Evolutionary conservation across 2,329 filamentous ascomycete species (phyloP), one percentile per base, ranked within the genome.

Genomic region (Scytalidium lignicola): DNA sequence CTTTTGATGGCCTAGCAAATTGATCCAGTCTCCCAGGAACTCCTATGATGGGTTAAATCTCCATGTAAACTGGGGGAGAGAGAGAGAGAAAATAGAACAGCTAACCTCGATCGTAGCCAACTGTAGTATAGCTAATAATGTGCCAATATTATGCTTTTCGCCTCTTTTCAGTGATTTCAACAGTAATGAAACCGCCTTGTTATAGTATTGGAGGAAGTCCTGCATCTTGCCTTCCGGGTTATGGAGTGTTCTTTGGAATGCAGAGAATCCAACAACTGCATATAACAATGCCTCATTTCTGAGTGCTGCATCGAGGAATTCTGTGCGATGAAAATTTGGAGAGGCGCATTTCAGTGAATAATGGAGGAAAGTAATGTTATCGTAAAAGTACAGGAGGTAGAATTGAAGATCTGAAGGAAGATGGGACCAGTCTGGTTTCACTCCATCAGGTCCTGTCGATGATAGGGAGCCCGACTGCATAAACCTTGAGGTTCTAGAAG

Each of bases 21-120:
- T 96, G 47, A 95, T 82, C 90, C 90, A 97, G 64, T 99, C 93
- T 12, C 93, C 93, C 42, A 97, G 76, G 60, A 90, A 95, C 69
- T 97, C 93, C 90, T 96, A 41, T 46, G 46, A 58, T 53, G 40
- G 9, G 19, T 55, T 51, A 54, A 49, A 26, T 26, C 23, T 26
- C 41, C 44, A 12, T 8, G 13, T 23, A 18, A n/a, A n/a, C n/a
- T n/a, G n/a, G n/a, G n/a, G n/a, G n/a, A 10, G 23, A 37, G 43
- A 46, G 13, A 51, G 29, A 22, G 29, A 20, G 46, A 56, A 50
- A 39, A 32, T 18, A 10, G 23, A 17, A 55, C 73, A 17, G 55
- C 73, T 62, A 74, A 95, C 90, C 80, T 99, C 93, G 49, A 96
- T 93, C 2, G 89, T 95, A 48, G 91, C 90, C 44, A 97, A 78